Conservation (phyloP, 1,284 basidiomycete genomes). For the Heterobasidion parviporum region DNA sequence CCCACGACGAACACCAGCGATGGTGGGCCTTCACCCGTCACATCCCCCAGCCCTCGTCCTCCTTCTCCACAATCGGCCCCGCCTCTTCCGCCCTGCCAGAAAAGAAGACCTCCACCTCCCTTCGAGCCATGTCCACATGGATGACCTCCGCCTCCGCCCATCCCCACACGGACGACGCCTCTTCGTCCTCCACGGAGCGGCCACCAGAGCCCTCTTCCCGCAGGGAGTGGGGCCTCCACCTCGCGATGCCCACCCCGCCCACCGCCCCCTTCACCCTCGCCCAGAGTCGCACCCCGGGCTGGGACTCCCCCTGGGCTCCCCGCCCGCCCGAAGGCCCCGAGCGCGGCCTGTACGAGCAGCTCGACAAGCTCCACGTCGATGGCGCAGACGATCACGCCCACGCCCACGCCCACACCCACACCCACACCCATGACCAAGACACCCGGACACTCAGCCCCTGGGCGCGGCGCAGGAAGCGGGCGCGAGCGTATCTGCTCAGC, state of each 20-base stretch:
- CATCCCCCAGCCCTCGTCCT: slow-evolving; percentile 14
- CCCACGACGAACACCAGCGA: slow-evolving; percentile 28
- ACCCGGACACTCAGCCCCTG: slow-evolving; percentile 27
- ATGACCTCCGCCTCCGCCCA: not conserved
- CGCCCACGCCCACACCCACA: too few relatives aligned
- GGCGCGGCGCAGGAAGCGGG: slow-evolving; percentile 40
- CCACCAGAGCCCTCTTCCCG: too few relatives aligned
- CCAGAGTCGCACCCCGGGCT: slow-evolving; percentile 52
- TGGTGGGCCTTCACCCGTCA: slow-evolving; percentile 59
- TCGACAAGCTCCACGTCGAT: slow-evolving; percentile 7
- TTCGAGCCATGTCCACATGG: not conserved
- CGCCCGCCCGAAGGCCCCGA: slow-evolving; percentile 19
- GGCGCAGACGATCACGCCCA: slow-evolving; percentile 18
- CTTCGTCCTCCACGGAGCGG: not conserved
- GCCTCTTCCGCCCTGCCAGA: slow-evolving; percentile 8
- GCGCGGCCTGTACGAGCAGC: slow-evolving; percentile 4
- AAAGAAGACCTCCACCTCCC: slow-evolving; percentile 7
- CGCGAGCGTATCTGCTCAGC: slow-evolving; percentile 58
- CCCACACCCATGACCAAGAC: slow-evolving; percentile 19
- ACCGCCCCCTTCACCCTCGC: slow-evolving; percentile 40
- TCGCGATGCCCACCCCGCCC: slow-evolving; percentile 31
- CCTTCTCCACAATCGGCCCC: slow-evolving; percentile 11
- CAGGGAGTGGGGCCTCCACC: slow-evolving; percentile 21
- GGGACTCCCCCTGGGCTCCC: slow-evolving; percentile 62
- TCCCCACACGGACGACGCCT: not conserved